phyloP scores from a whole-genome alignment of 305 asterid species.

The Plantago coronopus region DNA sequence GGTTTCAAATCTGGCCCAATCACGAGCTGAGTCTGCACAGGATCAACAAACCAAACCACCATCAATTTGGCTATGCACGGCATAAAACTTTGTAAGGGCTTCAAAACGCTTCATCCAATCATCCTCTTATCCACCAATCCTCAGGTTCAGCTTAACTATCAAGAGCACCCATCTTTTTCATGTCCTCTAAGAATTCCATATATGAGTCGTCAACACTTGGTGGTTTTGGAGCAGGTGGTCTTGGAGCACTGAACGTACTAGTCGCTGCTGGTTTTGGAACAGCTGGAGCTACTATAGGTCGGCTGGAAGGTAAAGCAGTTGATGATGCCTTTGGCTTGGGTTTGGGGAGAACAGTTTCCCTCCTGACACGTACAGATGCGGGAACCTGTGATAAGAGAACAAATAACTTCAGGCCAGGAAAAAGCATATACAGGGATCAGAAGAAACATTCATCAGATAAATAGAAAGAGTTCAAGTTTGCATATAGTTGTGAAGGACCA shows the following conservation, averaged over 20 bases:
- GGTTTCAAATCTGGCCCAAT: too few relatives aligned
- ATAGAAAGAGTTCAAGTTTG: too few relatives aligned
- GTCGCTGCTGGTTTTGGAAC: slow-evolving; percentile 42
- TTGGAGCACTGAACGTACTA: slow-evolving; percentile 42
- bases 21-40: too few relatives aligned
- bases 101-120: too few relatives aligned
- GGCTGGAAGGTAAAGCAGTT: slow-evolving; percentile 32
- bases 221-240: slow-evolving; percentile 66
- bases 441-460: too few relatives aligned
- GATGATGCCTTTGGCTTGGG: slow-evolving; percentile 55
- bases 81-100: too few relatives aligned
- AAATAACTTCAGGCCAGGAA: slow-evolving; percentile 6
- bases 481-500: too few relatives aligned
- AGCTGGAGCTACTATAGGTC: slow-evolving; percentile 43
- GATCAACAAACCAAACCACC: too few relatives aligned
- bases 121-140: slow-evolving; percentile 2
- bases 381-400: slow-evolving; percentile 56
- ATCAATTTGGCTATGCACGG: too few relatives aligned
- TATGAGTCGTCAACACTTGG: slow-evolving; percentile 90
- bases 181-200: slow-evolving; percentile 90
- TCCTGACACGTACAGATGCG: slow-evolving; percentile 87
- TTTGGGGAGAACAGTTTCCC: slow-evolving; percentile 73
- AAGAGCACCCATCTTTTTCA: slow-evolving; percentile 95
- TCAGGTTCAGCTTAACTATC: slow-evolving; percentile 40
- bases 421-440: neutral